Percentiles rank a stretch among this genome's conserved stretches.
phyloP scores from a whole-genome alignment of 345 rosid genomes.

The Tarenaya hassleriana region DNA sequence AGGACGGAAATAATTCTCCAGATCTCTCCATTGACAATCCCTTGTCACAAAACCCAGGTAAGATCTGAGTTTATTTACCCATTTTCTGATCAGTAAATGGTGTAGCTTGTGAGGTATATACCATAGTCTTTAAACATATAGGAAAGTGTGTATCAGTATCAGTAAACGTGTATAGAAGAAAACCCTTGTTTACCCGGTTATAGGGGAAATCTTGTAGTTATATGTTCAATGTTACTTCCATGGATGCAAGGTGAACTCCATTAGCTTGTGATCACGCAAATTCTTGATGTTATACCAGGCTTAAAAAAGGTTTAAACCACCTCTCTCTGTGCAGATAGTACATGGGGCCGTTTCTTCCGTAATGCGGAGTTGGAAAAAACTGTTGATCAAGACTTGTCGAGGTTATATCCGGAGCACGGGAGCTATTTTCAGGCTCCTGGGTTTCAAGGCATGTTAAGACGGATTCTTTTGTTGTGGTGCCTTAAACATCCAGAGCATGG shows the following conservation, averaged over 20 bases:
- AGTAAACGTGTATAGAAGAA: too few relatives aligned
- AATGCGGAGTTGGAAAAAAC: constrained; percentile 93
- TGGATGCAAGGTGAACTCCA: too few relatives aligned
- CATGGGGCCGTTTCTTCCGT: constrained; percentile 91
- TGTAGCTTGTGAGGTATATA: too few relatives aligned
- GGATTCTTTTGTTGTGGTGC: constrained; percentile 86
- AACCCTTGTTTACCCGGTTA: not conserved
- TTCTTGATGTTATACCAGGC: not conserved
- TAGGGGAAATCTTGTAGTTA: not conserved
- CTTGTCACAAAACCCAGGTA: constrained; percentile 94
- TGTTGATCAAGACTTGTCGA: constrained; percentile 85
- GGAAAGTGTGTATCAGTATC: not conserved
- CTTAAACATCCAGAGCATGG: constrained; percentile 82
- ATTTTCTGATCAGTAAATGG: not conserved
- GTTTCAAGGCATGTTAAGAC: constrained; percentile 93
- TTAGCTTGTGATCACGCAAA: not conserved
- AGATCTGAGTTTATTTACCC: constrained; percentile 3
- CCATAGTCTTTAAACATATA: too few relatives aligned
- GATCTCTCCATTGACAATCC: constrained; percentile 83
- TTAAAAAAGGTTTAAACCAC: not conserved
- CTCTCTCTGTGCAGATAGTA: constrained; percentile 57
- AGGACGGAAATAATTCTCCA: constrained; percentile 53
- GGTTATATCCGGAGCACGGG: constrained; percentile 91
- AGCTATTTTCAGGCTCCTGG: constrained; percentile 93
- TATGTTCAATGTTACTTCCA: too few relatives aligned